Conservation (phyloP, 2,329 filamentous ascomycete genomes). For the Exophiala sideris region DNA sequence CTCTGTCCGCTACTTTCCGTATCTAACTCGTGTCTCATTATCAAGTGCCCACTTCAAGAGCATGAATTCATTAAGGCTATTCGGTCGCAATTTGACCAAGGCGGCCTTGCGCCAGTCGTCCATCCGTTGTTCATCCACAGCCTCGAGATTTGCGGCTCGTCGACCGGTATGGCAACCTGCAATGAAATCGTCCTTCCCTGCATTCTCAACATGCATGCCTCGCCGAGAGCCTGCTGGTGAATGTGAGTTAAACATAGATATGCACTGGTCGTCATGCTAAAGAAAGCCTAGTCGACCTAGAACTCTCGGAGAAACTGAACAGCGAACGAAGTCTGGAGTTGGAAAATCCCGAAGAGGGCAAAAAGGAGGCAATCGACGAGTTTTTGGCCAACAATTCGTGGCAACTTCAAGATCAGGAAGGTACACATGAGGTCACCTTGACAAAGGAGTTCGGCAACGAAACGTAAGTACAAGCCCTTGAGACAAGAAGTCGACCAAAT, state of each 20-base stretch:
- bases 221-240: constrained; percentile 45
- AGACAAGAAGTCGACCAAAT: constrained; percentile 13
- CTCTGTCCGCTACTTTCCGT: constrained; percentile 1
- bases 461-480: constrained; percentile 57
- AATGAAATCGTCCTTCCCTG: constrained; percentile 40
- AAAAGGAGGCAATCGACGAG: constrained; percentile 74
- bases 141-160: constrained; percentile 50
- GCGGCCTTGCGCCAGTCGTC: constrained; percentile 56
- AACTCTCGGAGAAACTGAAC: constrained; percentile 81
- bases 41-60: constrained; percentile 27
- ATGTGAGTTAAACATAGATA: constrained; percentile 35
- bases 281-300: constrained; percentile 58
- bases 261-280: constrained; percentile 12
- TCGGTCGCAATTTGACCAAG: constrained; percentile 66
- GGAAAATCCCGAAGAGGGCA: constrained; percentile 69
- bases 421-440: constrained; percentile 83
- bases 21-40: neutral
- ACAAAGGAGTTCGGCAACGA: constrained; percentile 82
- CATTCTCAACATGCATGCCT: constrained; percentile 46
- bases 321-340: constrained; percentile 81
- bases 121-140: constrained; percentile 48
- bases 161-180: constrained; percentile 49
- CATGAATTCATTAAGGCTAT: constrained; percentile 68
- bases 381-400: constrained; percentile 84
- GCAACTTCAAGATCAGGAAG: constrained; percentile 72